Base-by-base conservation (phyloP, 2,329 filamentous ascomycete genomes). In the Phyllosticta citriasiana region DNA sequence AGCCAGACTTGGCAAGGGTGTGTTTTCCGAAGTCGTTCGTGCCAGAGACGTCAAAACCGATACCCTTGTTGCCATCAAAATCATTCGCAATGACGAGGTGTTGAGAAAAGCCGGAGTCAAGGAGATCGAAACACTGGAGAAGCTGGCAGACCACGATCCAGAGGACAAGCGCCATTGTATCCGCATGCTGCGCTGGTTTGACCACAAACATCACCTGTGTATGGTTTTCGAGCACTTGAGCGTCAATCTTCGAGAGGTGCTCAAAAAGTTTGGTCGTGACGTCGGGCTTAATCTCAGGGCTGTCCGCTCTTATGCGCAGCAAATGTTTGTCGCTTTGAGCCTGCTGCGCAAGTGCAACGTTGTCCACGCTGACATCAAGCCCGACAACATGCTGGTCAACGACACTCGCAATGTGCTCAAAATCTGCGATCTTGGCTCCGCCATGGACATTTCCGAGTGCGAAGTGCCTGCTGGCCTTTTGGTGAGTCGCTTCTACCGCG, bases 391-490 rank as follows among this genome's bases (percentile, higher is more conserved):
- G 62, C 78, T 99, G 69, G 91, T 93, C 66, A 94, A 93, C 67
- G 90, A 96, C 66, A 85, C 80, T 63, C 87, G 89, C 63, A 96
- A 88, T 66, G 76, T 91, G 27, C 83, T 99, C 69, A 99, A 99
- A 74, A 89, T 99, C 59, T 97, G 92, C 73, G 94, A 99, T 80
- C 77, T 99, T 71, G 94, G 94, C 59, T 97, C 94, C n/a, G 94
- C 94, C 27, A 93, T 93, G 62, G 89, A 96, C 69, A 86, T 88
- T 60, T 88, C 89, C 12, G 94, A 99, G 52, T 67, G 89, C 65
- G 91, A 96, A 69, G 88, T 96, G 64, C 96, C 91, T 0, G 91
- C 91, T 12, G 97, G 97, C 71, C 19, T 61, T 24, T 86, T 99
- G 1, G 91, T 97, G 70, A 97, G 91, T 77, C 88, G 95, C 61